phyloP scores from a whole-genome alignment of 352 stramenopile species.

The Phytophthora sansomeana region DNA sequence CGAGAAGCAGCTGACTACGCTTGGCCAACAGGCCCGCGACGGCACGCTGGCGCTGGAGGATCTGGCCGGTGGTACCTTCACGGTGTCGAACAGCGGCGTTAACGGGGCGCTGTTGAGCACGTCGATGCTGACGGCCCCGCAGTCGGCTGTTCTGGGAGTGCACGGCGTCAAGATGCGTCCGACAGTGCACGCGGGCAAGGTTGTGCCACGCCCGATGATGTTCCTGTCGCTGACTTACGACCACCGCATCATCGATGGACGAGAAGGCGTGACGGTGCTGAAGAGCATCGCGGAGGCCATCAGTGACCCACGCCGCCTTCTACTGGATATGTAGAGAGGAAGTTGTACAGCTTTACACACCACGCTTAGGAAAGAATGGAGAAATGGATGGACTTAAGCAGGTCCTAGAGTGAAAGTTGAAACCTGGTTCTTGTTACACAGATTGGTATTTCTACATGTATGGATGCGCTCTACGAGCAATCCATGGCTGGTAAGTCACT shows the following conservation, averaged over 20 bases:
- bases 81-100: slow-evolving; percentile 98
- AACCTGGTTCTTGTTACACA: slow-evolving; percentile 30
- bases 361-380: background rate
- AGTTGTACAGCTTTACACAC: slow-evolving; percentile 1
- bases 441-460: slow-evolving; percentile 2
- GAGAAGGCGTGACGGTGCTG: slow-evolving; percentile 99
- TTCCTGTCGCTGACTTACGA: slow-evolving; percentile 99
- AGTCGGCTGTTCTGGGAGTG: slow-evolving; percentile 98
- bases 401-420: slow-evolving; percentile 31
- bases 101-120: slow-evolving; percentile 98
- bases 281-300: slow-evolving; percentile 98
- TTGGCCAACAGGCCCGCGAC: slow-evolving; percentile 80
- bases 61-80: slow-evolving; percentile 98
- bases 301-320: slow-evolving; percentile 93
- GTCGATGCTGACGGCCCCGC: slow-evolving; percentile 98
- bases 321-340: slow-evolving; percentile 79
- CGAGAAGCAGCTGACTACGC: slow-evolving; percentile 94
- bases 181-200: slow-evolving; percentile 92
- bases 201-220: slow-evolving; percentile 99
- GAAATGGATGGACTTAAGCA: slow-evolving; percentile 11
- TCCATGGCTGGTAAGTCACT: slow-evolving; percentile 24
- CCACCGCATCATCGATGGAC: slow-evolving; percentile 99
- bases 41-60: slow-evolving; percentile 88
- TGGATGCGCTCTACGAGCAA: slow-evolving; percentile 2
- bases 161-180: slow-evolving; percentile 98